Percentiles rank a stretch among this genome's conserved stretches.
Evolutionary conservation across 1,139 yeast species (phyloP).

Genomic region (Debaryomyces udenii): DNA sequence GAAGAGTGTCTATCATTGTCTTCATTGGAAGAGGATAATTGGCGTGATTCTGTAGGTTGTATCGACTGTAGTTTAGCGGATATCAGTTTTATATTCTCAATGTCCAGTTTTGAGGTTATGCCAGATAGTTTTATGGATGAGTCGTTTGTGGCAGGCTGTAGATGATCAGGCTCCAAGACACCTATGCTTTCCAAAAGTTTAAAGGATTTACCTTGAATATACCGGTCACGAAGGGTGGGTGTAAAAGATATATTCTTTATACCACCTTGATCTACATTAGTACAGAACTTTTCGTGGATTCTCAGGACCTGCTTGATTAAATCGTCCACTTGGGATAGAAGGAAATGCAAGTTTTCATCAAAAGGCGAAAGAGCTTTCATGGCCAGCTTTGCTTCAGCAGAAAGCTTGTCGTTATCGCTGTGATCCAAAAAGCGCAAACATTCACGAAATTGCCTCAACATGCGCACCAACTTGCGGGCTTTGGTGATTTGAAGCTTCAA

Average conservation of each 20-base stretch:
- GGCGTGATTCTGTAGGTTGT: background rate
- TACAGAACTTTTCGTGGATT: conserved; percentile 35
- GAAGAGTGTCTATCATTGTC: background rate
- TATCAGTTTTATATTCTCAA: conserved; percentile 12
- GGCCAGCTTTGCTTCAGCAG: conserved; percentile 31
- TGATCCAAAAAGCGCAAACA: conserved; percentile 33
- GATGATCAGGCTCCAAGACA: conserved; percentile 16
- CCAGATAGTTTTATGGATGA: conserved; percentile 5
- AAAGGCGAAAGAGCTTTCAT: conserved; percentile 52
- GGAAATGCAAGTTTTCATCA: conserved; percentile 53
- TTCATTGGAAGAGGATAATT: background rate
- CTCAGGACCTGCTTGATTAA: conserved; percentile 41
- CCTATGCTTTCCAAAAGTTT: conserved; percentile 29
- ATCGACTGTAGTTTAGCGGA: conserved; percentile 8
- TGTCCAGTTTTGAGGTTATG: conserved; percentile 8
- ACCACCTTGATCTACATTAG: conserved; percentile 17
- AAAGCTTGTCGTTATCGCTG: conserved; percentile 20
- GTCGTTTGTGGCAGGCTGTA: conserved; percentile 1
- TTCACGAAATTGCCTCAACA: conserved; percentile 34
- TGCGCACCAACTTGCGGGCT: conserved; percentile 36
- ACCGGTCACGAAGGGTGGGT: conserved; percentile 32
- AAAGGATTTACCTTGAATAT: conserved; percentile 30
- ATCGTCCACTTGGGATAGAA: conserved; percentile 44
- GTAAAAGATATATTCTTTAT: conserved; percentile 21
- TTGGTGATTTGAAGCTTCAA: conserved; percentile 44